phyloP scores from a whole-genome alignment of 1,284 basidiomycete genomes.

The Cryptococcus sp. region DNA sequence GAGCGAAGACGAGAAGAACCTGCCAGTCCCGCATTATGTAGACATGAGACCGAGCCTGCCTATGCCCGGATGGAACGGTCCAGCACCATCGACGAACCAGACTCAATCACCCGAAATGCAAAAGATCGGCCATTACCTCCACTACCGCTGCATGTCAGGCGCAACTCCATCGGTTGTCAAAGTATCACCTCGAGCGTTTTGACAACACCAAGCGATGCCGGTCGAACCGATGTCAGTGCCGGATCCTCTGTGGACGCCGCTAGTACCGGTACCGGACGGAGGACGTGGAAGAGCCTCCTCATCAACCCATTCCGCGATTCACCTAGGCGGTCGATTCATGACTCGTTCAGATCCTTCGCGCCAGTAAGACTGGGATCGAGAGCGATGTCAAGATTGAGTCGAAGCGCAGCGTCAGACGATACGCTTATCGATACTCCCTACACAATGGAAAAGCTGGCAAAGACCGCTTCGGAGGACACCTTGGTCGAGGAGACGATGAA shows the following conservation, averaged over 20 bases:
- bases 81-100: neutral
- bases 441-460: conserved; percentile 2
- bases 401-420: conserved; percentile 1
- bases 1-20: conserved; percentile 1
- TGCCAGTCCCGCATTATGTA: conserved; percentile 2
- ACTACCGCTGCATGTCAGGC: conserved; percentile 12
- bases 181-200: no score
- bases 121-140: conserved; percentile 16
- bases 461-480: neutral
- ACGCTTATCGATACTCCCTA: conserved; percentile 9
- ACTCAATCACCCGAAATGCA: conserved; percentile 6
- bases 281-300: neutral
- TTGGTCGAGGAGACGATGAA: neutral
- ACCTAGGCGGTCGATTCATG: neutral
- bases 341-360: conserved; percentile 1
- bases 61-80: neutral
- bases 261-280: neutral
- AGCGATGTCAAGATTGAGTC: neutral
- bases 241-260: neutral
- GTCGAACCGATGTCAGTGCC: neutral
- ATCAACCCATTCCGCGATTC: conserved; percentile 10
- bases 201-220: no score
- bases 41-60: conserved; percentile 19
- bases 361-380: neutral
- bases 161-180: neutral